Evolutionary conservation across 2,329 filamentous ascomycete genomes (phyloP).

Genomic region (Talaromyces sp.): DNA sequence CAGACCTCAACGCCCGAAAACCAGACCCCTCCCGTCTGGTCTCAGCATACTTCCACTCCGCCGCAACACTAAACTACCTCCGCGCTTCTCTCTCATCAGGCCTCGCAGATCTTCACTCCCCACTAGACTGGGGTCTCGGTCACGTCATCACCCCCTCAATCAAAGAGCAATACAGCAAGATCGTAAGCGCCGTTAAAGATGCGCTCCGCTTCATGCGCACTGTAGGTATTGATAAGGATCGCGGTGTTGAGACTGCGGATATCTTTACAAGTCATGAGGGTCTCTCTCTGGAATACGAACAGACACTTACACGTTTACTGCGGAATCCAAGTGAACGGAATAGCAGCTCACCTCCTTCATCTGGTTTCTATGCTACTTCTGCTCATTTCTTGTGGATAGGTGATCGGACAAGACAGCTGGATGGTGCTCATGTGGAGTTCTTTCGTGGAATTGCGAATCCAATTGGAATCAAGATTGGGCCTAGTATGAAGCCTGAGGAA

Average conservation of each 20-base stretch:
- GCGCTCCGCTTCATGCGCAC: slow-evolving; percentile 93
- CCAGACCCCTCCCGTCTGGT: slow-evolving; percentile 85
- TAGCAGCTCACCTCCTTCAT: slow-evolving; percentile 26
- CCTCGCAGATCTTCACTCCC: slow-evolving; percentile 89
- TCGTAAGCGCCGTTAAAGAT: slow-evolving; percentile 84
- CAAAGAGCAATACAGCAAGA: slow-evolving; percentile 81
- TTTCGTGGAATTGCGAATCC: slow-evolving; percentile 96
- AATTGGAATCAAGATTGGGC: slow-evolving; percentile 94
- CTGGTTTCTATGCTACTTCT: slow-evolving; percentile 86
- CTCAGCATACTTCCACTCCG: slow-evolving; percentile 92
- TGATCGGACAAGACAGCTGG: slow-evolving; percentile 89
- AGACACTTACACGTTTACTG: slow-evolving; percentile 77
- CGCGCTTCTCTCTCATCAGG: slow-evolving; percentile 81
- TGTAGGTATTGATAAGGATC: slow-evolving; percentile 83
- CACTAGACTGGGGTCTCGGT: slow-evolving; percentile 91
- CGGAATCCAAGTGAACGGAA: slow-evolving; percentile 40
- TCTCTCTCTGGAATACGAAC: slow-evolving; percentile 90
- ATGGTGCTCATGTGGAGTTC: slow-evolving; percentile 94
- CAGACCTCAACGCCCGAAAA: slow-evolving; percentile 67
- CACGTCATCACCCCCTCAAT: slow-evolving; percentile 84
- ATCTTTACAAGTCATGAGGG: slow-evolving; percentile 96
- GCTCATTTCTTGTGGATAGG: slow-evolving; percentile 99
- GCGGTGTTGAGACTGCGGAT: slow-evolving; percentile 86
- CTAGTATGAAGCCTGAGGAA: slow-evolving; percentile 75
- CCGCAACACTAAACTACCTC: slow-evolving; percentile 91